A percentile compares a stretch with the other conserved stretches of the same genome.
Evolutionary conservation across 73 alveolate genomes (phyloP).

Genomic region (Blepharisma stoltei): DNA sequence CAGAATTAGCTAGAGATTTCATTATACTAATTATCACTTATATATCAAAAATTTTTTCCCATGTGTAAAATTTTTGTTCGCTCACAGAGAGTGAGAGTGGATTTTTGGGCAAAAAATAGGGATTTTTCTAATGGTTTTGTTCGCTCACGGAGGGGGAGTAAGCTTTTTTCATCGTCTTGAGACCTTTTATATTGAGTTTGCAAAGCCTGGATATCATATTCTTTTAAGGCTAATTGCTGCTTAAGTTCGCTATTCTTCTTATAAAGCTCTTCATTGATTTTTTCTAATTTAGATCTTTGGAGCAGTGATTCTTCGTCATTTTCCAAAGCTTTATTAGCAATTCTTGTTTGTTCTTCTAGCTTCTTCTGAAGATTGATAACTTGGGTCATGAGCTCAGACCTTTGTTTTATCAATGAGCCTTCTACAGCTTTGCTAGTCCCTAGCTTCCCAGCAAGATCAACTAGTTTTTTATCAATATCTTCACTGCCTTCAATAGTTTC

Average conservation of each 20-base stretch:
- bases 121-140: too few relatives aligned
- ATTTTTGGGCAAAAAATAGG: too few relatives aligned
- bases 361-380: slow-evolving; percentile 27
- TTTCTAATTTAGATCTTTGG: background rate
- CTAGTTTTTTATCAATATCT: background rate
- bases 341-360: slow-evolving; percentile 25
- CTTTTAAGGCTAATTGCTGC: slow-evolving; percentile 1
- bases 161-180: slow-evolving; percentile 33
- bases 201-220: background rate
- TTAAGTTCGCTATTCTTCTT: background rate
- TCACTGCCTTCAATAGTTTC: slow-evolving; percentile 10
- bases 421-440: slow-evolving; percentile 7
- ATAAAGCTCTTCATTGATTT: slow-evolving; percentile 27
- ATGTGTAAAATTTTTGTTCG: too few relatives aligned
- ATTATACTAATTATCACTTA: too few relatives aligned
- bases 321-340: slow-evolving; percentile 22
- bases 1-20: too few relatives aligned
- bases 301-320: slow-evolving; percentile 15
- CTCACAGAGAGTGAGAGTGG: too few relatives aligned
- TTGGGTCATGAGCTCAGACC: background rate
- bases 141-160: too few relatives aligned
- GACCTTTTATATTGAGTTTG: background rate
- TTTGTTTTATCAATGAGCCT: background rate
- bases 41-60: too few relatives aligned
- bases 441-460: background rate